Percentiles rank a stretch among this genome's conserved stretches.
These are phyloP conservation scores for Hypoxylon rubiginosum DNA, from an alignment of 2,329 filamentous ascomycete genomes.

Conservation along the genomic window DNA sequence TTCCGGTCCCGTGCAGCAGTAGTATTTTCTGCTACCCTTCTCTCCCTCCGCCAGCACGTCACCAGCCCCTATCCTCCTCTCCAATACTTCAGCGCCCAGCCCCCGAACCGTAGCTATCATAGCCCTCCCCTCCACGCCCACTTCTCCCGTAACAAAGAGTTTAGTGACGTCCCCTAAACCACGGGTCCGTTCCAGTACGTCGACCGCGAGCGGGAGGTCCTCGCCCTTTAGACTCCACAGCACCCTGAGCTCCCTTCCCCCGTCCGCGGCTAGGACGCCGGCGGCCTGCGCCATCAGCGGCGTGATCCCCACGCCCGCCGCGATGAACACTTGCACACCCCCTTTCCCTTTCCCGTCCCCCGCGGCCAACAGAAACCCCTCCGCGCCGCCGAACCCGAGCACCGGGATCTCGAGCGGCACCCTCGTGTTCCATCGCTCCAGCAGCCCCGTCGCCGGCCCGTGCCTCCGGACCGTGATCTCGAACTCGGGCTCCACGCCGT, in stretches of 20 bases:
- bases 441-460: constrained; percentile 75
- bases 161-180: constrained; percentile 65
- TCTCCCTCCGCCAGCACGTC: constrained; percentile 60
- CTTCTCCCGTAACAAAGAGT: constrained; percentile 74
- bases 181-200: constrained; percentile 67
- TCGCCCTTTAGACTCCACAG: constrained; percentile 76
- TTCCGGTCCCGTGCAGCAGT: constrained; percentile 61
- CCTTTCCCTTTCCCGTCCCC: constrained; percentile 48
- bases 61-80: constrained; percentile 55
- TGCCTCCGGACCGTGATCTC: constrained; percentile 80
- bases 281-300: constrained; percentile 79
- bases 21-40: constrained; percentile 64
- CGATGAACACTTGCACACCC: constrained; percentile 71
- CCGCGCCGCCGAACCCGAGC: constrained; percentile 78
- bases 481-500: constrained; percentile 62
- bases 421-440: constrained; percentile 70
- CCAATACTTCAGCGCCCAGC: constrained; percentile 53
- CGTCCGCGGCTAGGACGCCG: constrained; percentile 58
- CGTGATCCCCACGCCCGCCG: constrained; percentile 86
- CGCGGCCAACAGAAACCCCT: constrained; percentile 57
- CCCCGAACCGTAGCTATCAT: constrained; percentile 53
- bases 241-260: constrained; percentile 61
- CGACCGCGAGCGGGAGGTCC: constrained; percentile 73
- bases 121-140: constrained; percentile 52
- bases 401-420: constrained; percentile 74